Base-by-base conservation (phyloP, 2,329 filamentous ascomycete species). In the Penicillium vulpinum region DNA sequence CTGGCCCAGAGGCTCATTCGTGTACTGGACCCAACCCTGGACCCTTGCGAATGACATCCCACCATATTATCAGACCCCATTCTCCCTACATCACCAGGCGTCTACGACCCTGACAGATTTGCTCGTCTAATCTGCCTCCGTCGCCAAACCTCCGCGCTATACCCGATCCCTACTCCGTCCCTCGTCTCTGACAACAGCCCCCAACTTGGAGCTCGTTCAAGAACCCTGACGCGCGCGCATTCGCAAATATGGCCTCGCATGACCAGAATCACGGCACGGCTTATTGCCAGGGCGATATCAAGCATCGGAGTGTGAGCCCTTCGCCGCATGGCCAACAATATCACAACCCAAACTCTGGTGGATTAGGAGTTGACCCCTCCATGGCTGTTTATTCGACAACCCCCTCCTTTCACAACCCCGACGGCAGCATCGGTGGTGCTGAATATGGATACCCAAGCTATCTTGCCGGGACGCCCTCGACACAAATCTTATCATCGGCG, bases 301-400 rank as follows among this genome's bases (percentile, higher is more conserved):
- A 74, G 58, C 71, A 67, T 67, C 75, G 73, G 61, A 73, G 73
- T 59, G 67, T 77, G 66, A 79, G 77, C 69, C 74, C 73, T 53
- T 77, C 76, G 47, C 67, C 71, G 43, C 76, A 75, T 64, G 70
- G 67, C 47, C 75, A 76, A n/a, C 68, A 67, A 36, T 77, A 74
- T 65, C 70, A 75, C 33, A 68, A 74, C 53, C 64, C 66, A 33
- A 62, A 67, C 44, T 50, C 68, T 24, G 62, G 49, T 35, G 49
- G 71, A 10, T 65, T 75, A 53, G 70, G 69, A 47, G 57, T 78
- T 40, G 73, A 77, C 58, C 67, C 73, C 43, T 72, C 76, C 33
- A 65, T 74, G 61, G 65, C 70, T 18, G 56, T 70, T 41, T 67
- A 72, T 36, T 70, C 73, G 56, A 66, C 70, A 24, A 69, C 69